A percentile compares a stretch with the other conserved stretches of the same genome.
Conservation (phyloP, 345 rosid species). For the Populus alba region DNA sequence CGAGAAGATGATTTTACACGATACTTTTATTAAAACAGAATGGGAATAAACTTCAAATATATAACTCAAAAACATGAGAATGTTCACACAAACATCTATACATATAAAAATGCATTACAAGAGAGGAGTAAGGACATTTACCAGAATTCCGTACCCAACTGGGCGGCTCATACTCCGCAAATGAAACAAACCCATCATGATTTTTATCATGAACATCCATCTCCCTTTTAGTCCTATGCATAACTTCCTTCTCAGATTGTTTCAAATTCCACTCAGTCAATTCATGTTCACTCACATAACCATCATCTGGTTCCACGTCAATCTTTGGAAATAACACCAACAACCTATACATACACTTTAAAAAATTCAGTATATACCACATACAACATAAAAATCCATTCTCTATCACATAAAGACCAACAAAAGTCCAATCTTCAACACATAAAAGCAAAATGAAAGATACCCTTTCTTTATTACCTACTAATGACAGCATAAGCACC, state of each 20-base stretch:
- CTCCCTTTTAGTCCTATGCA: conserved; percentile 79
- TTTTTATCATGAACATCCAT: conserved; percentile 90
- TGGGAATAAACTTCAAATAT: neutral
- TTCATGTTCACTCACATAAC: conserved; percentile 69
- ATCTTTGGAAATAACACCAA: conserved; percentile 81
- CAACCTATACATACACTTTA: conserved; percentile 41
- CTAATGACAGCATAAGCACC: neutral
- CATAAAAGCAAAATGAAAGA: neutral
- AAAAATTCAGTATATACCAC: neutral
- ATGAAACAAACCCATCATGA: conserved; percentile 74
- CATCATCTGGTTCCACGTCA: conserved; percentile 77
- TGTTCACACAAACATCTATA: neutral
- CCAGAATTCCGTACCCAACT: conserved; percentile 78
- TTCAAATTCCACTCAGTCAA: conserved; percentile 80
- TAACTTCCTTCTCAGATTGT: conserved; percentile 66
- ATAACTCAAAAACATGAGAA: neutral
- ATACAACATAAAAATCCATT: neutral
- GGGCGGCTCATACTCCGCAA: conserved; percentile 84
- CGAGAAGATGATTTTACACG: neutral
- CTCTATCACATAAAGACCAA: neutral
- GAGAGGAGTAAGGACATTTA: conserved; percentile 12
- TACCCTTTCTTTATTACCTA: neutral
- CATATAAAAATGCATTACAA: neutral
- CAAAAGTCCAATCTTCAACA: neutral
- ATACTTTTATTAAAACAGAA: neutral